phyloP scores from a whole-genome alignment of 257 asterid species.

The Knoxia roxburghii region DNA sequence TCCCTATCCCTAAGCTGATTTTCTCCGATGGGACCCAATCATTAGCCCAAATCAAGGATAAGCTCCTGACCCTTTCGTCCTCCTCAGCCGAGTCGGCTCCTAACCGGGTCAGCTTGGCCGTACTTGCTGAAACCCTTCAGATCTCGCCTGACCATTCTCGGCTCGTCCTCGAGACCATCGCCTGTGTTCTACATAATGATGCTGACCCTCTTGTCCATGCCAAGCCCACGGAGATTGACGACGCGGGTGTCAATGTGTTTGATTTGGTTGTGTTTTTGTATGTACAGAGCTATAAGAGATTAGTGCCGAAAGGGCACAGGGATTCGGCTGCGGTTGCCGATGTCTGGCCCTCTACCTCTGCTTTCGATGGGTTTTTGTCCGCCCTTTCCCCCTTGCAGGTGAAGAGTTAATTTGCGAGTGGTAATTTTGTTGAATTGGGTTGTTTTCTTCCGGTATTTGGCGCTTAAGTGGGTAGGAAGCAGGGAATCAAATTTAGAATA shows the following conservation, averaged over 20 bases:
- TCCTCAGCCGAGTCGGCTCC: conserved; percentile 15
- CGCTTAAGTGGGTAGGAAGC: neutral
- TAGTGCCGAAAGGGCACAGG: conserved; percentile 81
- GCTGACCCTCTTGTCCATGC: conserved; percentile 56
- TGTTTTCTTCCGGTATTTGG: neutral
- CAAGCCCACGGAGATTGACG: conserved; percentile 41
- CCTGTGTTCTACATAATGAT: conserved; percentile 50
- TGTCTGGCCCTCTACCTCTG: conserved; percentile 92
- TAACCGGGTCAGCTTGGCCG: conserved; percentile 36
- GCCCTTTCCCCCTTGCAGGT: conserved; percentile 87
- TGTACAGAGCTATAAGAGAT: conserved; percentile 73
- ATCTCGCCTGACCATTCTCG: conserved; percentile 60
- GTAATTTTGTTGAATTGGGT: neutral
- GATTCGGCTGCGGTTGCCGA: conserved; percentile 97
- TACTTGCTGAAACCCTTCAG: conserved; percentile 47
- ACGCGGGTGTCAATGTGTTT: conserved; percentile 55
- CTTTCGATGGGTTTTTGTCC: conserved; percentile 77
- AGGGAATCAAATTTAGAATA: neutral
- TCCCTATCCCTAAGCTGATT: conserved; percentile 74
- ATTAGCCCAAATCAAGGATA: conserved; percentile 56
- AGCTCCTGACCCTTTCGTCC: conserved; percentile 51
- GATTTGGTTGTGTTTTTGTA: conserved; percentile 77
- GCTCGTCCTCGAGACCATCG: conserved; percentile 61
- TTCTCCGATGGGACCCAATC: conserved; percentile 69
- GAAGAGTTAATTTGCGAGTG: neutral